These are phyloP conservation scores for Aspergillus unguis DNA, from an alignment of 2,329 filamentous ascomycete species.

Conservation along the genomic window DNA sequence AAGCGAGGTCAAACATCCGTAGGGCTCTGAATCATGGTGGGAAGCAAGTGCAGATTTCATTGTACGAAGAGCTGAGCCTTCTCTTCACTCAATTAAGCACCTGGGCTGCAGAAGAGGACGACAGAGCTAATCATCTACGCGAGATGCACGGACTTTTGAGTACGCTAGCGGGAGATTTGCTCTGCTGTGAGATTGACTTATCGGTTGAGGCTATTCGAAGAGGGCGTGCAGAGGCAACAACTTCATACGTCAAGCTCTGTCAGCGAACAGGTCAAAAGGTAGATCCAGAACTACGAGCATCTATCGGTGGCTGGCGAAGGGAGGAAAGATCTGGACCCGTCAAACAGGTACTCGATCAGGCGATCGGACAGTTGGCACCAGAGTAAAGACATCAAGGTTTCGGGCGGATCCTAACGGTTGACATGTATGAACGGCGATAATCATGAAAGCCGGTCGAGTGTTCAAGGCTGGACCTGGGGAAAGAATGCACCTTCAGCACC, in stretches of 20 bases:
- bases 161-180: conserved; percentile 27
- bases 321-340: conserved; percentile 40
- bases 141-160: conserved; percentile 27
- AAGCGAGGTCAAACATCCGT: conserved; percentile 28
- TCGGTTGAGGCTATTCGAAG: conserved; percentile 37
- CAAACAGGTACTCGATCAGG: conserved; percentile 33
- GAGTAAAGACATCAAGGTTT: conserved; percentile 4
- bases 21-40: conserved; percentile 32
- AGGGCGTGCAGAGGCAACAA: conserved; percentile 36
- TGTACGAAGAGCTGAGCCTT: conserved; percentile 35
- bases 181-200: conserved; percentile 33
- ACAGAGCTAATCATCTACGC: conserved; percentile 17
- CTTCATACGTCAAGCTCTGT: conserved; percentile 31
- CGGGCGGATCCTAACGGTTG: conserved; percentile 3
- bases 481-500: not conserved
- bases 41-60: conserved; percentile 32
- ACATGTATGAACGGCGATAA: conserved; percentile 2
- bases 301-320: conserved; percentile 34
- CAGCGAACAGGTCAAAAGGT: conserved; percentile 20
- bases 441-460: conserved; percentile 6
- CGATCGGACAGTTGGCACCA: conserved; percentile 19
- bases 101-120: conserved; percentile 18
- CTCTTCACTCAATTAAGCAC: conserved; percentile 31
- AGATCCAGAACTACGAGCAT: conserved; percentile 20
- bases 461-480: not conserved